A percentile compares a stretch with the other conserved stretches of the same genome.
These are phyloP conservation scores for Fusarium brachygibbosum DNA, from an alignment of 2,329 filamentous ascomycete species.

Conservation along the genomic window DNA sequence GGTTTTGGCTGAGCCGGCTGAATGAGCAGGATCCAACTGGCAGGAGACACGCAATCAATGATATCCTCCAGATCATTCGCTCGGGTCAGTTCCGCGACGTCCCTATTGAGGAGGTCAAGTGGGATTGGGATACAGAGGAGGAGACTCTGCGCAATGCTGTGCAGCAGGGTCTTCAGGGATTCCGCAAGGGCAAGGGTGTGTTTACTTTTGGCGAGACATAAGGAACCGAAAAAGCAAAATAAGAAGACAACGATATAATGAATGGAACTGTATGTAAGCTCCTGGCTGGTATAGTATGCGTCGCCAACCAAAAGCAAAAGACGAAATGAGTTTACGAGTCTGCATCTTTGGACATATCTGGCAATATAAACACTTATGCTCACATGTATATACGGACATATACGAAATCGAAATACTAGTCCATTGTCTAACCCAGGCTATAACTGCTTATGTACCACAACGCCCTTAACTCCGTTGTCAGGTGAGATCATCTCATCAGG, in stretches of 20 bases:
- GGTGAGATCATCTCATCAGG: background rate
- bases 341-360: background rate
- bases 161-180: constrained; percentile 86
- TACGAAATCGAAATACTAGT: background rate
- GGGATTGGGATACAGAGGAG: constrained; percentile 85
- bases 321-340: background rate
- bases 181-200: constrained; percentile 87
- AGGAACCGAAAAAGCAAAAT: background rate
- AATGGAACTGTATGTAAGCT: background rate
- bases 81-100: constrained; percentile 84
- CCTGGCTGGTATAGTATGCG: background rate
- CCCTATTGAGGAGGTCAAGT: constrained; percentile 84
- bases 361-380: background rate
- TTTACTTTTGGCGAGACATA: constrained; percentile 81
- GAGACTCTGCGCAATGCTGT: constrained; percentile 78
- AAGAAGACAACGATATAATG: background rate
- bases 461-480: constrained; percentile 13
- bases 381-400: background rate
- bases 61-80: constrained; percentile 82
- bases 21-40: constrained; percentile 79
- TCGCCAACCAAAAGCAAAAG: background rate
- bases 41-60: constrained; percentile 84
- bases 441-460: background rate
- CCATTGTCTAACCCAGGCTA: background rate
- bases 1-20: constrained; percentile 97